Evolutionary conservation across 768 basidiomycete species (phyloP).

Genomic region (Rhodotorula kratochvilovae): DNA sequence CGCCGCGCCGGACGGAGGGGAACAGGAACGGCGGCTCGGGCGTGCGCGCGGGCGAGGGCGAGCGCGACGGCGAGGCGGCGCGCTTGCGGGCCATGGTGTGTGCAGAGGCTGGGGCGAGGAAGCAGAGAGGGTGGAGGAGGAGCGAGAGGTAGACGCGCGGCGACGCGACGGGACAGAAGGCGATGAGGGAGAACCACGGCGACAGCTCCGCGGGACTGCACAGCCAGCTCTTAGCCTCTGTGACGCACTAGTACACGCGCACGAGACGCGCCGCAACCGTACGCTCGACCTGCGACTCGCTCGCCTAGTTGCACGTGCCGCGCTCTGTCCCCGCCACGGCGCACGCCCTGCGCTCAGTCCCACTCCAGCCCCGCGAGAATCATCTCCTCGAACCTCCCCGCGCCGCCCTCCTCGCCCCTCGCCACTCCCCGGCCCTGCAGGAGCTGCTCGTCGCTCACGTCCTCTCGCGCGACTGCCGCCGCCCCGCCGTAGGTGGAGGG

Average conservation of each 20-base stretch:
- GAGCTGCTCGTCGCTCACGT: constrained; percentile 56
- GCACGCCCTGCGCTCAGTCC: neutral
- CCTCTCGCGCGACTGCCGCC: constrained; percentile 6
- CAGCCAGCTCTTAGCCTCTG: too few relatives aligned
- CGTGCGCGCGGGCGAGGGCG: neutral
- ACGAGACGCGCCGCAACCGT: too few relatives aligned
- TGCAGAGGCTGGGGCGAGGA: neutral
- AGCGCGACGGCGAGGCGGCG: neutral
- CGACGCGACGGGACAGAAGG: neutral
- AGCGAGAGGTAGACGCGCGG: neutral
- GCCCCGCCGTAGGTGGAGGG: constrained; percentile 61
- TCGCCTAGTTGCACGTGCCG: too few relatives aligned
- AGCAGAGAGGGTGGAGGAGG: neutral
- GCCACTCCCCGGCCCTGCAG: constrained; percentile 51
- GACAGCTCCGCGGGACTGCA: neutral
- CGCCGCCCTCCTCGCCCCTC: neutral
- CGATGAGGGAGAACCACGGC: neutral
- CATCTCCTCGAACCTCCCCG: constrained; percentile 26
- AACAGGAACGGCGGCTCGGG: constrained; percentile 8
- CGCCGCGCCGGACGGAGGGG: constrained; percentile 28
- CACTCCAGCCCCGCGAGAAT: constrained; percentile 14
- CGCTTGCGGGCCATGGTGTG: constrained; percentile 8
- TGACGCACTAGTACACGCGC: too few relatives aligned
- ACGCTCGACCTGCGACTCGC: too few relatives aligned
- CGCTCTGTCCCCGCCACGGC: too few relatives aligned